Conservation (phyloP, 106 monocot species). For the Hemerocallis citrina region DNA sequence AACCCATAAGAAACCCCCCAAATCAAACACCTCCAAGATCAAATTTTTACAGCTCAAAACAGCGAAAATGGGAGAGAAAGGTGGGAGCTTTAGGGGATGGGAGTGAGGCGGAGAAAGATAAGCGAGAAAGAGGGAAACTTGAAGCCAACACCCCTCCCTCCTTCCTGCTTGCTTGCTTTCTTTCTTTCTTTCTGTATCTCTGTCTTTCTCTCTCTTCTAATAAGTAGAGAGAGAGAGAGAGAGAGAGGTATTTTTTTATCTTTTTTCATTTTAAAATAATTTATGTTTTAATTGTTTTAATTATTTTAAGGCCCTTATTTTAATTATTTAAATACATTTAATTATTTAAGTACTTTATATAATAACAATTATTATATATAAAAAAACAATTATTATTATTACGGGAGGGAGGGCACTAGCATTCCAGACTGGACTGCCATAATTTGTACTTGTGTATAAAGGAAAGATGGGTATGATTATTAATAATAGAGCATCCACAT, state of each 20-base stretch:
- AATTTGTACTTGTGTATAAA: not conserved
- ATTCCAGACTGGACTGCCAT: not conserved
- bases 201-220: not conserved
- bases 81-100: too few species aligned
- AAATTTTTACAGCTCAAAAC: too few species aligned
- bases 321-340: too few species aligned
- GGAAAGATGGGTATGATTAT: not conserved
- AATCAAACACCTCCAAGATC: too few species aligned
- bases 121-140: not conserved
- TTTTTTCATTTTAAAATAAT: not conserved
- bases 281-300: not conserved
- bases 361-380: too few species aligned
- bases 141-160: not conserved
- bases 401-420: not conserved
- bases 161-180: not conserved
- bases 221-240: not conserved
- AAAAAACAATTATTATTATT: too few species aligned
- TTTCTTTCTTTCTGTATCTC: not conserved
- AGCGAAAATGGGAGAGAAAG: not conserved
- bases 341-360: too few species aligned
- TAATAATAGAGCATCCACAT: too few species aligned
- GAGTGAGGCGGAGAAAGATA: too few species aligned
- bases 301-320: too few species aligned
- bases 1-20: not conserved
- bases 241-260: not conserved